These are phyloP conservation scores for Schwanniomyces pseudopolymorphus DNA, from an alignment of 805 yeast genomes.

Conservation along the genomic window DNA sequence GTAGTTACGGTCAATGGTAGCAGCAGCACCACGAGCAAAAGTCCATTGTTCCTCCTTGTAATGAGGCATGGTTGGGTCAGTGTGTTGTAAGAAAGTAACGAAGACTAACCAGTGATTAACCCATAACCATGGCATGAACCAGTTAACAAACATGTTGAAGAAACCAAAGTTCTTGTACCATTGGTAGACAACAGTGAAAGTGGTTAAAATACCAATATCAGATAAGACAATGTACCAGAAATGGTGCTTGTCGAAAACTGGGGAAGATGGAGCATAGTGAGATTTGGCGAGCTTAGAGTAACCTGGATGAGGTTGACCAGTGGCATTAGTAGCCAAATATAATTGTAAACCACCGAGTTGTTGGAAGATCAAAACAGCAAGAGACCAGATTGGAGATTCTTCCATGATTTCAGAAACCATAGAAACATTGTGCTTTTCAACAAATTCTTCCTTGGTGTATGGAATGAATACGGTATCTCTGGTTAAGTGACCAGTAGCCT, in stretches of 20 bases:
- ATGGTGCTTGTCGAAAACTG: conserved; percentile 53
- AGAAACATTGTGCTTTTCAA: conserved; percentile 30
- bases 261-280: conserved; percentile 56
- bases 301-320: conserved; percentile 50
- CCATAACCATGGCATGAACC: conserved; percentile 59
- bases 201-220: conserved; percentile 53
- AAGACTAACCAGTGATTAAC: conserved; percentile 68
- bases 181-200: conserved; percentile 46
- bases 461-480: conserved; percentile 64
- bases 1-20: conserved; percentile 61
- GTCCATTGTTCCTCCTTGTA: conserved; percentile 58
- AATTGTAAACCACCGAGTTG: conserved; percentile 57
- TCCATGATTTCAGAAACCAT: conserved; percentile 47
- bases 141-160: conserved; percentile 52
- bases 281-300: conserved; percentile 42
- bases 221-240: conserved; percentile 56
- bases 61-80: conserved; percentile 60
- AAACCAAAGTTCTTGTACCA: conserved; percentile 51
- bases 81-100: conserved; percentile 62
- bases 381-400: conserved; percentile 54
- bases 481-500: conserved; percentile 60
- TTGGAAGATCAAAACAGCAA: conserved; percentile 46
- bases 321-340: conserved; percentile 52
- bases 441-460: conserved; percentile 46
- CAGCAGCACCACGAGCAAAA: conserved; percentile 66